Percentiles rank a stretch among this genome's conserved stretches.
phyloP scores from a whole-genome alignment of 163 green algal genomes.

The Prototheca cutis region DNA sequence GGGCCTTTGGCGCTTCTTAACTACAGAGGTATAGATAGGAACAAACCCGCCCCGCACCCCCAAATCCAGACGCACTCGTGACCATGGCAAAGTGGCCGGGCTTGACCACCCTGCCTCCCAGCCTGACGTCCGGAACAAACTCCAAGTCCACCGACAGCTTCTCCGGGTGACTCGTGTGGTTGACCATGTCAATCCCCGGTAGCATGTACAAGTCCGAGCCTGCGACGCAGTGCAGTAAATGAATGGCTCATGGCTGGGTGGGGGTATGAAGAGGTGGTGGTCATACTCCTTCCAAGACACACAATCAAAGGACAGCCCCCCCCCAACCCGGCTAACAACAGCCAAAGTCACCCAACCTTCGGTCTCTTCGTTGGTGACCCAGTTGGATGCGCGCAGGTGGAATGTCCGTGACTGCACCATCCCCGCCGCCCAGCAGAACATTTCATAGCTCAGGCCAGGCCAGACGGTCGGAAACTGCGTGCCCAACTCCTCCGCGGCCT shows the following conservation, averaged over 20 bases:
- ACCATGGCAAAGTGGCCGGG: neutral
- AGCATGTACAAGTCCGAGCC: constrained; percentile 55
- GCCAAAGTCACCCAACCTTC: too few relatives aligned
- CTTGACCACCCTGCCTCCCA: neutral
- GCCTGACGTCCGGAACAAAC: neutral
- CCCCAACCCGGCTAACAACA: too few relatives aligned
- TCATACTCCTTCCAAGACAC: too few relatives aligned
- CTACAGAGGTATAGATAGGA: neutral
- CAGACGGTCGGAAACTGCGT: constrained; percentile 28
- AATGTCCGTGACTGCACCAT: constrained; percentile 66
- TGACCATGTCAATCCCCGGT: constrained; percentile 70
- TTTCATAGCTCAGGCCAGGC: constrained; percentile 19
- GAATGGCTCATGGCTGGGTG: too few relatives aligned
- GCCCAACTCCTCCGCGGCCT: neutral
- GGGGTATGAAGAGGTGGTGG: too few relatives aligned
- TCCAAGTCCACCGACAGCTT: constrained; percentile 40
- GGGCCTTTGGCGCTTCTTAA: constrained; percentile 23
- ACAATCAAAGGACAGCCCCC: too few relatives aligned
- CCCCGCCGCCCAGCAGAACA: constrained; percentile 36
- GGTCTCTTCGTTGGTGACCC: constrained; percentile 40
- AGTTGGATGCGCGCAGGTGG: constrained; percentile 54
- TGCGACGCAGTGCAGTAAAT: too few relatives aligned
- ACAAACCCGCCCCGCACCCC: neutral
- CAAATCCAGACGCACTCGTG: neutral
- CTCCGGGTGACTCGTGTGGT: constrained; percentile 38